phyloP scores from a whole-genome alignment of 1,139 yeast genomes.

The Yamadazyma kanchanaburiensis region DNA sequence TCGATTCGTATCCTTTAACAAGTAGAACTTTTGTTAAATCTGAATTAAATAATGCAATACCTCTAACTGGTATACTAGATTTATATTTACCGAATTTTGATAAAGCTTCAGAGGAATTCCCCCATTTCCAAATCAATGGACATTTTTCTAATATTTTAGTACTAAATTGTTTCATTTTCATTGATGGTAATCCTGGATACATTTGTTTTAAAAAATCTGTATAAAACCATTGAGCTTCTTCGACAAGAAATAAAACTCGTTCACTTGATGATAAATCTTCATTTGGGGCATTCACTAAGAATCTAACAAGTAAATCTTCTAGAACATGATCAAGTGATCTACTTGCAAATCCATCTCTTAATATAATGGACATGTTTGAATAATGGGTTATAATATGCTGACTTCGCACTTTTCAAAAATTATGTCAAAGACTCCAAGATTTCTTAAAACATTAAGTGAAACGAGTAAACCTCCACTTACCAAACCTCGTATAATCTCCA shows the following conservation, averaged over 20 bases:
- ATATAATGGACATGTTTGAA: constrained; percentile 48
- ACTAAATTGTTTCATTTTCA: constrained; percentile 81
- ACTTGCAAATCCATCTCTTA: constrained; percentile 53
- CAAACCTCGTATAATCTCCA: constrained; percentile 24
- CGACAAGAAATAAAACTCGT: constrained; percentile 88
- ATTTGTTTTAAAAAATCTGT: constrained; percentile 76
- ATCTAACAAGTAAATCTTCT: constrained; percentile 86
- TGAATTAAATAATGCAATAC: constrained; percentile 82
- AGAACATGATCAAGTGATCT: constrained; percentile 72
- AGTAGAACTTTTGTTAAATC: constrained; percentile 68
- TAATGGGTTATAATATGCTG: constrained; percentile 1
- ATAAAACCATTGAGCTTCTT: constrained; percentile 98
- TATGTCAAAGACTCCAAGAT: constrained; percentile 21
- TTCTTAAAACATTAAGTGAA: constrained; percentile 24
- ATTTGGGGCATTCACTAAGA: constrained; percentile 85
- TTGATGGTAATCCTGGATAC: constrained; percentile 72
- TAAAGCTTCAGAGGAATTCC: constrained; percentile 71
- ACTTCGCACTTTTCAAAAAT: too few relatives aligned
- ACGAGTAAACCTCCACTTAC: constrained; percentile 29
- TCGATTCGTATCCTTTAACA: constrained; percentile 84
- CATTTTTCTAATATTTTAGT: constrained; percentile 69
- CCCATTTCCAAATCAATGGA: constrained; percentile 87
- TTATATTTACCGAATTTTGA: constrained; percentile 81
- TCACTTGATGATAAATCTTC: constrained; percentile 87
- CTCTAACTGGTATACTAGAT: constrained; percentile 91